Evolutionary conservation across 2,329 filamentous ascomycete genomes (phyloP), one percentile per base, ranked within the genome.

Genomic region (Phyllosticta capitalensis): DNA sequence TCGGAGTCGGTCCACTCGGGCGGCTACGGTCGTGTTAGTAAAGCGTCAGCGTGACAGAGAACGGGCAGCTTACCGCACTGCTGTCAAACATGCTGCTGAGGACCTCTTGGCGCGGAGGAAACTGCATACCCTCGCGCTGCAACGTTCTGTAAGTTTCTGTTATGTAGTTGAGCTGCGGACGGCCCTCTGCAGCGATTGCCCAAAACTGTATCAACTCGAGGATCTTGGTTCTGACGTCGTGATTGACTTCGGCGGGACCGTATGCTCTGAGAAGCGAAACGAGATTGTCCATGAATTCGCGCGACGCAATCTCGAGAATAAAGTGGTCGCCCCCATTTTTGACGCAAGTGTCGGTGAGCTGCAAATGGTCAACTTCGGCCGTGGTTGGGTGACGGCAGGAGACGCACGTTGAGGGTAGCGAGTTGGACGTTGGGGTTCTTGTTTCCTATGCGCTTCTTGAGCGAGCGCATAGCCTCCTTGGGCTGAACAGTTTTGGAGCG

Each of bases 61-160:
- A 14, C 14, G 1, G 6, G 9, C 1, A 12, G 12, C 88, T 72
- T 82, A 95, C 90, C 62, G 94, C 94, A 68, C 87, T 96, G 71
- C 91, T 96, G 71, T 99, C 92, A 65, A 97, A 84, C 92, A 99
- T 99, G 74, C 88, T 96, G 75, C 90, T 95, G n/a, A 92, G 83
- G 52, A 99, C 88, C 24, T 89, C 85, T 49, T 86, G 84, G 67
- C 86, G 89, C 4, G 94, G 94, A 1, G 94, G 94, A 64, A 99
- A 99, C 59, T 84, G 83, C 72, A 88, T 95, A 21, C 92, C 90
- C 71, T 97, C 94, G 61, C 81, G 81, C 72, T 95, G 90, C 63
- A 99, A 75, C 28, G 80, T 85, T 65, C 80, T 84, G 75, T 97
- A 99, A 14, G 92, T 89, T 68, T 96, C 90, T 52, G 86, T 85